Evolutionary conservation across 2,329 filamentous ascomycete genomes (phyloP).

Genomic region (Trichophyton schoenleinii): DNA sequence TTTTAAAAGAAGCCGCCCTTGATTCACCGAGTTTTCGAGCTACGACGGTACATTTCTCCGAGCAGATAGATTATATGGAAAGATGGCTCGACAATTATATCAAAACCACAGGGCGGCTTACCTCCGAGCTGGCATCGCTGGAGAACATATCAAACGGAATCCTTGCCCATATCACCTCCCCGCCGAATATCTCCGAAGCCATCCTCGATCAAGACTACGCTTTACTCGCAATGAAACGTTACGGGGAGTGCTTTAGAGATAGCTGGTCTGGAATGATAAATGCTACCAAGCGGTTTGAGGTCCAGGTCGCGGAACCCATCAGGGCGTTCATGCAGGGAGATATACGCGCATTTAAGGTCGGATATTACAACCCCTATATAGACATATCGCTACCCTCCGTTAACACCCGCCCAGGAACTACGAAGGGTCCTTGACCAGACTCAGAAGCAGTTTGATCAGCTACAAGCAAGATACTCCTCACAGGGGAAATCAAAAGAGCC

Average conservation of each 20-base stretch:
- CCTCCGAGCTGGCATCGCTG: conserved; percentile 55
- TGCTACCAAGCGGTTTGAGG: conserved; percentile 65
- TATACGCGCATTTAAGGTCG: conserved; percentile 63
- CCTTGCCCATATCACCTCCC: conserved; percentile 62
- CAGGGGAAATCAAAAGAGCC: conserved; percentile 92
- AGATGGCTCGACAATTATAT: conserved; percentile 73
- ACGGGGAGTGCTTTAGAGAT: conserved; percentile 74
- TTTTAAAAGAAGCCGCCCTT: conserved; percentile 85
- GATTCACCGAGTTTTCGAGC: conserved; percentile 94
- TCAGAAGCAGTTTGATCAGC: conserved; percentile 73
- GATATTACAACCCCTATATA: not conserved
- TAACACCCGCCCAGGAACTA: conserved; percentile 42
- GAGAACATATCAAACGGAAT: conserved; percentile 70
- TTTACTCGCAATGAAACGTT: conserved; percentile 68
- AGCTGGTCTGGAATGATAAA: conserved; percentile 69
- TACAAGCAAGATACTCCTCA: conserved; percentile 65
- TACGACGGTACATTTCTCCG: conserved; percentile 70
- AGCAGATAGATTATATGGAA: conserved; percentile 84
- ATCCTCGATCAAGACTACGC: conserved; percentile 93
- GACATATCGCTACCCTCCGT: not conserved
- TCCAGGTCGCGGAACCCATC: conserved; percentile 67
- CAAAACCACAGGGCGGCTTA: conserved; percentile 49
- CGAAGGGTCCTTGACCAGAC: conserved; percentile 62
- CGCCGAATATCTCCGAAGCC: conserved; percentile 62
- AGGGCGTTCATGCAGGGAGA: conserved; percentile 65